phyloP scores from a whole-genome alignment of 352 stramenopile genomes.

The Phytophthora tubulina region DNA sequence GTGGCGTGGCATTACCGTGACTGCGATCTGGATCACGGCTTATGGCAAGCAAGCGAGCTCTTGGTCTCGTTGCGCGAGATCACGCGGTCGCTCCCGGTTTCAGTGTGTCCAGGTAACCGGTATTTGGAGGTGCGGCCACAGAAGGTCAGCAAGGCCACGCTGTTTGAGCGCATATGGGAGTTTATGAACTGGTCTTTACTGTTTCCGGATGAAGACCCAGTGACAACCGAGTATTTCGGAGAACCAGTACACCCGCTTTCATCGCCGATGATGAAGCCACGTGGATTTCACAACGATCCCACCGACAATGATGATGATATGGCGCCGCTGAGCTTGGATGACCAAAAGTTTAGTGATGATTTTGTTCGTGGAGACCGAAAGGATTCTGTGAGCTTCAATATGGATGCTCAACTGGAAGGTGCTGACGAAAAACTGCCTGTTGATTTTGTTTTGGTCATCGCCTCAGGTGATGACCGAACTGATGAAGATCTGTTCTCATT shows the following conservation, averaged over 20 bases:
- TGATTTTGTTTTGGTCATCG: conserved; percentile 88
- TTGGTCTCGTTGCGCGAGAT: conserved; percentile 82
- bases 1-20: conserved; percentile 93
- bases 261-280: conserved; percentile 64
- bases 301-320: conserved; percentile 20
- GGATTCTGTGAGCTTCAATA: conserved; percentile 28
- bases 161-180: conserved; percentile 88
- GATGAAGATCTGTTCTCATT: conserved; percentile 88
- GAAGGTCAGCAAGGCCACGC: conserved; percentile 82
- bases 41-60: conserved; percentile 93
- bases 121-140: conserved; percentile 82
- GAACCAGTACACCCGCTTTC: conserved; percentile 53
- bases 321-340: conserved; percentile 17
- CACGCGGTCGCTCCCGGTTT: conserved; percentile 74
- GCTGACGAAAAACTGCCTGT: conserved; percentile 53
- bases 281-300: conserved; percentile 31
- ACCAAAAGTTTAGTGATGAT: conserved; percentile 16
- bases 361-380: conserved; percentile 26
- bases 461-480: conserved; percentile 81
- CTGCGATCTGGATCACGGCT: conserved; percentile 86
- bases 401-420: conserved; percentile 25
- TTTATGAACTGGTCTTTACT: conserved; percentile 82
- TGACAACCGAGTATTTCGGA: conserved; percentile 80
- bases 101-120: conserved; percentile 79
- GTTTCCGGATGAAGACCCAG: conserved; percentile 71